These are phyloP conservation scores for Tetrapyrgos nigripes DNA, from an alignment of 1,284 basidiomycete genomes.

Conservation along the genomic window DNA sequence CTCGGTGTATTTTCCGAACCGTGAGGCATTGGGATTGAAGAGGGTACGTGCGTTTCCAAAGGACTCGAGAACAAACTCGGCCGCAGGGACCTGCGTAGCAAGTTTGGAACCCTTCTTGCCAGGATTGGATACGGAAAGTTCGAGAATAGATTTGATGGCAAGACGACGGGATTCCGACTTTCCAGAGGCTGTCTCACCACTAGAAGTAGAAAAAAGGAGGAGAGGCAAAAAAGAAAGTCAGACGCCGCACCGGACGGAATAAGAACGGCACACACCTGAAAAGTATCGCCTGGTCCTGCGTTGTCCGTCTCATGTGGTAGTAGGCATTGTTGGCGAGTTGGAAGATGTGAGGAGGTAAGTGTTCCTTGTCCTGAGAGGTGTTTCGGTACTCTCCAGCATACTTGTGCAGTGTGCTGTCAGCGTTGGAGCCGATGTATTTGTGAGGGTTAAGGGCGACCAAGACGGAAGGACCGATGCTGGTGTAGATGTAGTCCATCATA, in stretches of 20 bases:
- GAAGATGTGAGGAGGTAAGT: constrained; percentile 84
- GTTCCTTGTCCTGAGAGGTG: constrained; percentile 57
- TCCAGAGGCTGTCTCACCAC: constrained; percentile 92
- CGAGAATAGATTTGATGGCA: constrained; percentile 90
- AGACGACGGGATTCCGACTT: constrained; percentile 92
- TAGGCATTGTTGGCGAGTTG: constrained; percentile 90
- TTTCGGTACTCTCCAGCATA: constrained; percentile 83
- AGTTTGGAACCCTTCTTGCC: constrained; percentile 96
- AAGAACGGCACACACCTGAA: constrained; percentile 65
- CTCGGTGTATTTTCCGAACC: constrained; percentile 94
- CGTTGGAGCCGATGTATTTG: constrained; percentile 82
- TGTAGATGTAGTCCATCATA: constrained; percentile 85
- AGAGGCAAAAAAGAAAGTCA: background rate
- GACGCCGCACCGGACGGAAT: background rate
- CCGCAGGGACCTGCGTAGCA: constrained; percentile 85
- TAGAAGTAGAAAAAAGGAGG: constrained; percentile 47
- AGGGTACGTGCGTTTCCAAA: constrained; percentile 92
- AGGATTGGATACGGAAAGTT: constrained; percentile 86
- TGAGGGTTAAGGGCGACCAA: constrained; percentile 90
- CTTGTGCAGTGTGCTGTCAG: constrained; percentile 82
- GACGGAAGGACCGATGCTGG: constrained; percentile 70
- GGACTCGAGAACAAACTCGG: constrained; percentile 93
- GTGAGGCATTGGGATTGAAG: constrained; percentile 90
- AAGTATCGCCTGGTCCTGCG: constrained; percentile 91
- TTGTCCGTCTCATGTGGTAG: constrained; percentile 95